These are phyloP conservation scores for Pythium phragmitis DNA, from an alignment of 352 stramenopile genomes.

Conservation along the genomic window DNA sequence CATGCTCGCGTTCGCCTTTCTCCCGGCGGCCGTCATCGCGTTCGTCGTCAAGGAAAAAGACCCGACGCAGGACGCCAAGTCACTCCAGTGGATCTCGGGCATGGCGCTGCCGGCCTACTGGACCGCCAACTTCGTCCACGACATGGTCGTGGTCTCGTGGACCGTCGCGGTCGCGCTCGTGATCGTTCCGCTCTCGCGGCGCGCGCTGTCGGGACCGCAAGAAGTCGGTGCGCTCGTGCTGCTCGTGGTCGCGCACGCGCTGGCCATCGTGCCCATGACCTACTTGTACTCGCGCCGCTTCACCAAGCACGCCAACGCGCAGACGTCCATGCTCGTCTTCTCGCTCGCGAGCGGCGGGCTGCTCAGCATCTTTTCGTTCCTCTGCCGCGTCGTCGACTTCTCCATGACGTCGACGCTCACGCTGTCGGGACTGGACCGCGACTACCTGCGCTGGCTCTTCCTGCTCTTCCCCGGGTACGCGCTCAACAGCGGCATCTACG, in stretches of 20 bases:
- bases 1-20: constrained; percentile 69
- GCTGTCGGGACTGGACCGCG: constrained; percentile 56
- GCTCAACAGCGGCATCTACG: constrained; percentile 69
- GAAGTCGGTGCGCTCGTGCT: constrained; percentile 45
- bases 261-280: constrained; percentile 54
- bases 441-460: constrained; percentile 75
- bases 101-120: constrained; percentile 56
- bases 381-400: constrained; percentile 69
- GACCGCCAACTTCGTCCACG: constrained; percentile 56
- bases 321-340: constrained; percentile 71
- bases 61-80: constrained; percentile 61
- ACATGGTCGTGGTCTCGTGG: constrained; percentile 43
- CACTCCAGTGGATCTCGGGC: constrained; percentile 63
- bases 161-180: constrained; percentile 42
- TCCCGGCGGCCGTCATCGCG: constrained; percentile 60
- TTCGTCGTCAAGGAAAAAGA: constrained; percentile 70
- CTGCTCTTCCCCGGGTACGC: constrained; percentile 68
- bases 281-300: constrained; percentile 69
- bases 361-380: constrained; percentile 75
- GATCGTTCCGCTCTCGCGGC: constrained; percentile 39
- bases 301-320: constrained; percentile 52
- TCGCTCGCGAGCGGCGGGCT: constrained; percentile 52
- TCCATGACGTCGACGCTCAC: constrained; percentile 37
- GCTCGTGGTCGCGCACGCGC: constrained; percentile 43
- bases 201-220: constrained; percentile 23